These are phyloP conservation scores for Letharia columbiana DNA, from an alignment of 495 filamentous ascomycete genomes.

Conservation along the genomic window DNA sequence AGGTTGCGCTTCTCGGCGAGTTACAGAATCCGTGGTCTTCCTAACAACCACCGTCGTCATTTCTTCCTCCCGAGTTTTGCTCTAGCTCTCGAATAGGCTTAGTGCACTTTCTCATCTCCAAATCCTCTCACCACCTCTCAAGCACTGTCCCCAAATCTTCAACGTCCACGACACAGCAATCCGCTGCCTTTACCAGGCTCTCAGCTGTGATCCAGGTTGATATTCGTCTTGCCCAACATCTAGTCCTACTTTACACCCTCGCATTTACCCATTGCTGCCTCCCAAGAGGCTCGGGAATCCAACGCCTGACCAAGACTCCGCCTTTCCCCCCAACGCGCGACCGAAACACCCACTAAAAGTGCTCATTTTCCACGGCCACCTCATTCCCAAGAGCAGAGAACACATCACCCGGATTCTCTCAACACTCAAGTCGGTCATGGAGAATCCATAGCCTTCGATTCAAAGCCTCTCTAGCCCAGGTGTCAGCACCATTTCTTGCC, in stretches of 20 bases:
- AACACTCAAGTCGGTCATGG: background rate
- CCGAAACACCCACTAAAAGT: constrained; percentile 18
- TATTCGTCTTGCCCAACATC: background rate
- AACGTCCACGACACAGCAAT: background rate
- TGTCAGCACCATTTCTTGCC: constrained; percentile 8
- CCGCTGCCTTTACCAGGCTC: background rate
- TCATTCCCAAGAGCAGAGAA: background rate
- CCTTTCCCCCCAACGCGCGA: constrained; percentile 24
- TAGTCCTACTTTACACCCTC: background rate
- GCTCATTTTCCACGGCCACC: constrained; percentile 1
- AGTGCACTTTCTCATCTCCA: background rate
- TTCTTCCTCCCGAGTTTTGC: constrained; percentile 10
- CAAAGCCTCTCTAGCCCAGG: constrained; percentile 7
- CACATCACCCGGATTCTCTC: background rate
- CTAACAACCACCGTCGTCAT: constrained; percentile 13
- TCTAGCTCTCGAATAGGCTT: background rate
- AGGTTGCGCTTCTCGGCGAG: background rate
- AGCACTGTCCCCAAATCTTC: background rate
- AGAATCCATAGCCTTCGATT: constrained; percentile 8
- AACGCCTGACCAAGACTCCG: constrained; percentile 15
- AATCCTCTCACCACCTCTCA: constrained; percentile 11
- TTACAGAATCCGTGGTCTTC: background rate
- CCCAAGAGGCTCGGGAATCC: background rate
- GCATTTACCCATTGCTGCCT: constrained; percentile 13
- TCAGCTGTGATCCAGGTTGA: background rate